phyloP scores from a whole-genome alignment of 2,329 filamentous ascomycete species.

The Pyrenophora tritici-repentis region DNA sequence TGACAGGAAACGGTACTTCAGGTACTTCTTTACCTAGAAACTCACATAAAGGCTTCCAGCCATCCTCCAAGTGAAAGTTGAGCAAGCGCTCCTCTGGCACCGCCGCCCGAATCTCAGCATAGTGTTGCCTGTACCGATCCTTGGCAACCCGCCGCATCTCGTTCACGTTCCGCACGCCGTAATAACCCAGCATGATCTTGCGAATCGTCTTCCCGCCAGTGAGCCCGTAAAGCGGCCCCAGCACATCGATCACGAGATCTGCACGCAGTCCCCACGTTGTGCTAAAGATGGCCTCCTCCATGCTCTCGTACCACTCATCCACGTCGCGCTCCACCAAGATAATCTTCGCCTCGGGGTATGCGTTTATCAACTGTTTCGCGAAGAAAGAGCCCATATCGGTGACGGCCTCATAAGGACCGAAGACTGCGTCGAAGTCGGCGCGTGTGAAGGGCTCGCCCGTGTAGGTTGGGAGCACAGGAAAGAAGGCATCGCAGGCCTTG shows the following conservation, averaged over 20 bases:
- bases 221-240: slow-evolving; percentile 1
- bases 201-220: slow-evolving; percentile 8
- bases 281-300: slow-evolving; percentile 21
- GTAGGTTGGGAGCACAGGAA: slow-evolving; percentile 4
- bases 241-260: slow-evolving; percentile 6
- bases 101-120: slow-evolving; percentile 17
- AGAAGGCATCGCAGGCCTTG: slow-evolving; percentile 8
- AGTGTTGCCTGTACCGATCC: slow-evolving; percentile 15
- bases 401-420: slow-evolving; percentile 49
- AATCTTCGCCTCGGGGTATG: slow-evolving; percentile 35
- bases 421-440: slow-evolving; percentile 53
- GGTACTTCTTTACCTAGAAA: slow-evolving; percentile 30
- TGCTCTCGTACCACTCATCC: slow-evolving; percentile 29
- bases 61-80: slow-evolving; percentile 22
- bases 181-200: slow-evolving; percentile 10
- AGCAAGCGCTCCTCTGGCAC: slow-evolving; percentile 28
- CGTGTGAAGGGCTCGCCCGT: slow-evolving; percentile 26
- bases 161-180: background rate
- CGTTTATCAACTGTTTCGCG: slow-evolving; percentile 26
- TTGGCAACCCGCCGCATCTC: slow-evolving; percentile 11
- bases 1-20: slow-evolving; percentile 18
- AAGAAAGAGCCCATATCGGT: slow-evolving; percentile 30
- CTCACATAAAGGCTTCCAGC: slow-evolving; percentile 32
- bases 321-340: slow-evolving; percentile 31
- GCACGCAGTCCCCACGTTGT: slow-evolving; percentile 7